phyloP scores from a whole-genome alignment of 2,329 filamentous ascomycete genomes.

The Aspergillus pseudoviridinutans region DNA sequence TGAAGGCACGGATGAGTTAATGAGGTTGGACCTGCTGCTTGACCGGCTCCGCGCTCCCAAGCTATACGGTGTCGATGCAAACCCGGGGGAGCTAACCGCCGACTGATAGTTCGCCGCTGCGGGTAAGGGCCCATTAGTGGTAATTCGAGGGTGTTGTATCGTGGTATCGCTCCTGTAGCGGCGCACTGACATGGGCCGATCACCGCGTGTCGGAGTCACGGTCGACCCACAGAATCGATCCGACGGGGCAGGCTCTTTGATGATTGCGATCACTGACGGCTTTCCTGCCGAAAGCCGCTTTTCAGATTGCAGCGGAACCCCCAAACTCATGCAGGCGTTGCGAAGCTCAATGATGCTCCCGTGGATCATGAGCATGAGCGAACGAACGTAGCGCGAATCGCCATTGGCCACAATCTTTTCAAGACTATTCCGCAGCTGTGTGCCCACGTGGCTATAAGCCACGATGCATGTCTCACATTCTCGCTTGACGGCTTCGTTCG shows the following conservation, averaged over 20 bases:
- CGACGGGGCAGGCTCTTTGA: conserved; percentile 23
- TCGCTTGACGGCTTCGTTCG: conserved; percentile 41
- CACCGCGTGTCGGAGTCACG: conserved; percentile 46
- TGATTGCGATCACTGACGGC: conserved; percentile 26
- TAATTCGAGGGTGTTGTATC: conserved; percentile 42
- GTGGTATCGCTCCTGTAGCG: conserved; percentile 51
- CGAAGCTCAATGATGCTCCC: conserved; percentile 56
- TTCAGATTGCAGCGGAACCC: conserved; percentile 36
- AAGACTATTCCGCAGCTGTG: conserved; percentile 46
- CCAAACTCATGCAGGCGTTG: conserved; percentile 54
- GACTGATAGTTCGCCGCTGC: conserved; percentile 26
- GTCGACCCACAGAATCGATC: conserved; percentile 29
- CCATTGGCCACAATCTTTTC: conserved; percentile 52
- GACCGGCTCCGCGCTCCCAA: conserved; percentile 39
- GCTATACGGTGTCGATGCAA: conserved; percentile 29
- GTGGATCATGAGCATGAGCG: conserved; percentile 56
- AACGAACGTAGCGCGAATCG: conserved; percentile 56
- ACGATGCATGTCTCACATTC: conserved; percentile 49
- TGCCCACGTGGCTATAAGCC: conserved; percentile 47
- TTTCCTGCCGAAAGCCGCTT: conserved; percentile 26
- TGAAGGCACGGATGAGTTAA: conserved; percentile 44
- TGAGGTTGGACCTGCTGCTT: conserved; percentile 52
- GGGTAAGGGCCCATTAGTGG: conserved; percentile 27
- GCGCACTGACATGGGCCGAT: conserved; percentile 40
- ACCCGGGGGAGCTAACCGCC: conserved; percentile 28